Evolutionary conservation across 306 rosid genomes (phyloP), one percentile per base, ranked within the genome.

Genomic region (Gleditsia sinensis): DNA sequence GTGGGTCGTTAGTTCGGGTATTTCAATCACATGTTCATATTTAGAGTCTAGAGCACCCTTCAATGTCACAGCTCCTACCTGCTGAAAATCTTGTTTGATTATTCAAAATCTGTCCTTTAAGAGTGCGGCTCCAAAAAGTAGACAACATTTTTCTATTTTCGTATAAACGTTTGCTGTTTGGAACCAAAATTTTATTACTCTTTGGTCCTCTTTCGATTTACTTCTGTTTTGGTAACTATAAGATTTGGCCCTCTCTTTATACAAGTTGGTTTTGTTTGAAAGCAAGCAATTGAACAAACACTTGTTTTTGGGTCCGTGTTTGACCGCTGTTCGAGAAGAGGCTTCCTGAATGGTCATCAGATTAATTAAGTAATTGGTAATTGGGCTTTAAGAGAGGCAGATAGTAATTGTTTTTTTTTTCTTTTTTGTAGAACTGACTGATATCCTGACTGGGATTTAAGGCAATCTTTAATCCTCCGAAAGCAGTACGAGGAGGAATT

Each of bases 401-500:
- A n/a, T n/a, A n/a, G n/a, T n/a, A n/a, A n/a, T n/a, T n/a, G n/a
- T n/a, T n/a, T n/a, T n/a, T n/a, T n/a, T n/a, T n/a, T n/a, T n/a
- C n/a, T n/a, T n/a, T n/a, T n/a, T n/a, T n/a, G n/a, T n/a, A n/a
- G n/a, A n/a, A n/a, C n/a, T n/a, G n/a, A n/a, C n/a, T n/a, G n/a
- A n/a, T n/a, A n/a, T n/a, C n/a, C n/a, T n/a, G n/a, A n/a, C n/a
- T n/a, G n/a, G n/a, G n/a, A n/a, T n/a, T n/a, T n/a, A n/a, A 94
- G 99, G 96, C 99, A 20, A 74, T 87, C 55, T 88, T 87, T 62
- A 83, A 66, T 81, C 96, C 95, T 46, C 96, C 99, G 3, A 84
- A 67, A 37, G 88, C 97, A 46, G 93, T 91, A 3, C 68, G 97
- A 77, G 99, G 97, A 78, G 99, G 99, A 78, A 92, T 94, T 70